Base-by-base conservation (phyloP, 805 yeast genomes). In the Barnettozyma populi region DNA sequence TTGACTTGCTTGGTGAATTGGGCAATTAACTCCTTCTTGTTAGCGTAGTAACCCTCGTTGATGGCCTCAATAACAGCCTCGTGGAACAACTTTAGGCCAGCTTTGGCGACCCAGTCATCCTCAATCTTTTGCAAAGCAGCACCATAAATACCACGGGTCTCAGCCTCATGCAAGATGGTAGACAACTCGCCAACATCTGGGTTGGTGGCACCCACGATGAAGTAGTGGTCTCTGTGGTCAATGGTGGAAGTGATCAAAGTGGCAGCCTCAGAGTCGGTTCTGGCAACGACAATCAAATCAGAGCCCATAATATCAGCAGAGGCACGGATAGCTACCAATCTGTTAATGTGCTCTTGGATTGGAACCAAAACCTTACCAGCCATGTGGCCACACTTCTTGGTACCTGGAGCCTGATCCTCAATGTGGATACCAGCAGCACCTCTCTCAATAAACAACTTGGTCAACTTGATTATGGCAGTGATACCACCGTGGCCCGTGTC, bases 401-500 rank as follows among this genome's bases (percentile, higher is more conserved):
- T 92, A 61, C 97, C 97, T 47, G 98, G 96, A 47, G 97, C 97
- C 77, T 92, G 98, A 71, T 92, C 98, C 74, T 92, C 99, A 66
- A 92, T 90, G 68, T 92, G 99, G 62, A 92, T 90, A 65, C 98
- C 98, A 50, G 98, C 97, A 48, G 98, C 99, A 69, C 98, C 98
- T 62, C 95, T 82, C 74, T 92, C 98, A 60, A 92, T 87, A 66
- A 92, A 92, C 82, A 92, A 76, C 75, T 92, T 92, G 62, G 97
- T 90, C 67, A 92, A 80, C 73, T 92, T 92, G 73, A 90, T 85
- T 57, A 89, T 89, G 48, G 98, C 98, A 51, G 98, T 90, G 60
- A 90, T 78, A 66, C 99, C 98, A 71, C 99, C 99, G 68, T 92
- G 98, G 59, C 99, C 99, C 49, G 98, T 94, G 71, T 92, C 99